Conservation (phyloP, 2,329 filamentous ascomycete genomes). For the Fonsecaea pedrosoi region DNA sequence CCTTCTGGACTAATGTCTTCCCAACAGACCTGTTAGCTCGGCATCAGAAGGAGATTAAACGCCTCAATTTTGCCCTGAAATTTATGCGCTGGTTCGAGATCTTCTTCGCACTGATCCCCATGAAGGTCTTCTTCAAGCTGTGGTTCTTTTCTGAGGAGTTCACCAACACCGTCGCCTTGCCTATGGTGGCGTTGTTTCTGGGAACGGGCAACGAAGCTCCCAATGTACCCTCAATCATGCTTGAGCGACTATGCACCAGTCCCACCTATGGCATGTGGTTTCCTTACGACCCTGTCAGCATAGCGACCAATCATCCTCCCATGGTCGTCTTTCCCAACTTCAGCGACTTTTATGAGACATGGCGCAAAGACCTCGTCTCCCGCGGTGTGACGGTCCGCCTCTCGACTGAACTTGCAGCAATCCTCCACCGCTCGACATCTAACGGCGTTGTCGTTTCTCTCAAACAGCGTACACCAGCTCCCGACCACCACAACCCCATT, state of each 20-base stretch:
- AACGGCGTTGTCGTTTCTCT: slow-evolving; percentile 57
- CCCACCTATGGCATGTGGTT: slow-evolving; percentile 68
- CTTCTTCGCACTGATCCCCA: slow-evolving; percentile 63
- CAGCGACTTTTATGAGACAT: slow-evolving; percentile 63
- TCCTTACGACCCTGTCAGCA: slow-evolving; percentile 55
- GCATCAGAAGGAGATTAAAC: slow-evolving; percentile 62
- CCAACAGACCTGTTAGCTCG: slow-evolving; percentile 62
- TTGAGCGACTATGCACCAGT: slow-evolving; percentile 66
- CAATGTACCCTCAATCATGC: slow-evolving; percentile 71
- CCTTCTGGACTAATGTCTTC: slow-evolving; percentile 68
- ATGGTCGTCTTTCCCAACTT: slow-evolving; percentile 69
- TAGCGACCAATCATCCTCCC: slow-evolving; percentile 61
- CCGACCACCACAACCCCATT: slow-evolving; percentile 37
- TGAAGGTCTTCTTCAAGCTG: slow-evolving; percentile 69
- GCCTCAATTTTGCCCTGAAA: slow-evolving; percentile 61
- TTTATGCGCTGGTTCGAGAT: slow-evolving; percentile 63
- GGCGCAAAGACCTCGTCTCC: slow-evolving; percentile 59
- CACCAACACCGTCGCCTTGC: slow-evolving; percentile 72
- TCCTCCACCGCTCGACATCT: slow-evolving; percentile 57
- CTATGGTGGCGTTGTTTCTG: slow-evolving; percentile 74
- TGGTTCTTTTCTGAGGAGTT: slow-evolving; percentile 75
- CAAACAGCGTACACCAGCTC: slow-evolving; percentile 35
- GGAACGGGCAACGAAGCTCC: slow-evolving; percentile 77
- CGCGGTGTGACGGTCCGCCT: slow-evolving; percentile 64
- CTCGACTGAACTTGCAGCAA: slow-evolving; percentile 59